Conservation (phyloP, 305 asterid genomes). For the Nicotiana rustica region DNA sequence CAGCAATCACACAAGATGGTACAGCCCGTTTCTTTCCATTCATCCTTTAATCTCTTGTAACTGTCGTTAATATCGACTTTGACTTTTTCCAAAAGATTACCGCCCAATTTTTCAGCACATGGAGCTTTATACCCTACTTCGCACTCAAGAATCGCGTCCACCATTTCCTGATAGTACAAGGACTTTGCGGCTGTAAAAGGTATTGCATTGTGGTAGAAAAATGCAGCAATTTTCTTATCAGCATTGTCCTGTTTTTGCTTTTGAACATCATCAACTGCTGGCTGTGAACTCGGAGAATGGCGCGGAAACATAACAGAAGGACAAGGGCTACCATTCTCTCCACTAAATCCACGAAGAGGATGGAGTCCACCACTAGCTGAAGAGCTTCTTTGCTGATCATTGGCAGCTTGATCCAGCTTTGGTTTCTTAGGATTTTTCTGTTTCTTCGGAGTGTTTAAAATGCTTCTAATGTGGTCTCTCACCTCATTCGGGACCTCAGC, state of each 20-base stretch:
- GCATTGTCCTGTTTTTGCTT: constrained; percentile 48
- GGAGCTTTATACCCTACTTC: constrained; percentile 55
- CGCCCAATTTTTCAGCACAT: constrained; percentile 42
- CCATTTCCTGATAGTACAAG: constrained; percentile 50
- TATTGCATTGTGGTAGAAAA: constrained; percentile 54
- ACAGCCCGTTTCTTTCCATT: constrained; percentile 60
- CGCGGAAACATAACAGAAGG: constrained; percentile 46
- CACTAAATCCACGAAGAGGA: constrained; percentile 47
- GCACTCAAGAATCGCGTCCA: constrained; percentile 52
- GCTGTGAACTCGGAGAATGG: constrained; percentile 43
- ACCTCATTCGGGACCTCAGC: constrained; percentile 50
- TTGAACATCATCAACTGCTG: constrained; percentile 38
- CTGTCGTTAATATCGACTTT: constrained; percentile 44
- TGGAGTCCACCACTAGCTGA: constrained; percentile 52
- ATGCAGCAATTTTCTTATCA: constrained; percentile 53
- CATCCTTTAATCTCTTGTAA: constrained; percentile 41
- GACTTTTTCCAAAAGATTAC: constrained; percentile 44
- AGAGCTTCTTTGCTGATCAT: constrained; percentile 52
- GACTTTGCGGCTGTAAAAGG: constrained; percentile 54
- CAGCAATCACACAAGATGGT: constrained; percentile 53
- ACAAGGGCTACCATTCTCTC: constrained; percentile 47
- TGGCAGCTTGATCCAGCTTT: constrained; percentile 46
- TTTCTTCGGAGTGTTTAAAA: constrained; percentile 51
- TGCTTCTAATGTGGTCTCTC: constrained; percentile 48
- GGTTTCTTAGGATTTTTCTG: constrained; percentile 51